Base-by-base conservation (phyloP, 495 filamentous ascomycete species). In the Echria macrotheca region DNA sequence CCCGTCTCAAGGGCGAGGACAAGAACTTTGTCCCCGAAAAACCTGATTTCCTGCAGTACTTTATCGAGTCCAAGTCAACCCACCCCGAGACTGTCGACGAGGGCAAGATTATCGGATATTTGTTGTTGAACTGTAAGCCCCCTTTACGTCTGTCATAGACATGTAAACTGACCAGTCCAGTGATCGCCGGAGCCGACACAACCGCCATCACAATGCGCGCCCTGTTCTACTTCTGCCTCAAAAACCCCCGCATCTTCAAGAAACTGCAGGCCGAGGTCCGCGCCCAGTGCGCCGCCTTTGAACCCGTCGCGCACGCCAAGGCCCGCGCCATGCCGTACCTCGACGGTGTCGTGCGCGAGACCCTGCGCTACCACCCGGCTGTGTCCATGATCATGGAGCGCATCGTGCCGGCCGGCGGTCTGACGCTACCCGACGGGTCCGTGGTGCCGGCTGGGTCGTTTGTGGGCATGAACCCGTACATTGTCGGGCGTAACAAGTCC, bases 151-250 rank as follows among this genome's bases (percentile, higher is more conserved):
- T 31, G 6, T 31, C 28, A 12, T 12, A 31, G 28, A 31, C 28
- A 31, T 31, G 28, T 12, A 6, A 12, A 31, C 28, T 31, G 7
- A 6, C 7, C 12, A 12, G 6, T 31, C 12, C 12, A 31, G 28
- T 77, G 32, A 60, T 72, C 19, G 76, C 76, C 11, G 78, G 77
- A 2, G 67, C 69, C 18, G 79, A 82, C 52, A 81, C 79, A 2
- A 77, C 74, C 1, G 72, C 76, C 7, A 77, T 69, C 44, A 59
- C 64, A 4, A 59, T 82, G 6, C 65, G 72, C 36, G 61, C 73
- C 1, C 59, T 77, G 12, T 54, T 83, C 19, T 81, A 81, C 54
- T 65, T 74, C 53, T 53, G 74, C 6, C 62, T 81, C 2, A 74
- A 72, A 47, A 64, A 71, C 46, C 69, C 69, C 1, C 33, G 44